Evolutionary conservation across 2,329 filamentous ascomycete genomes (phyloP), one percentile per base, ranked within the genome.

Genomic region (Alternaria incomplexa): DNA sequence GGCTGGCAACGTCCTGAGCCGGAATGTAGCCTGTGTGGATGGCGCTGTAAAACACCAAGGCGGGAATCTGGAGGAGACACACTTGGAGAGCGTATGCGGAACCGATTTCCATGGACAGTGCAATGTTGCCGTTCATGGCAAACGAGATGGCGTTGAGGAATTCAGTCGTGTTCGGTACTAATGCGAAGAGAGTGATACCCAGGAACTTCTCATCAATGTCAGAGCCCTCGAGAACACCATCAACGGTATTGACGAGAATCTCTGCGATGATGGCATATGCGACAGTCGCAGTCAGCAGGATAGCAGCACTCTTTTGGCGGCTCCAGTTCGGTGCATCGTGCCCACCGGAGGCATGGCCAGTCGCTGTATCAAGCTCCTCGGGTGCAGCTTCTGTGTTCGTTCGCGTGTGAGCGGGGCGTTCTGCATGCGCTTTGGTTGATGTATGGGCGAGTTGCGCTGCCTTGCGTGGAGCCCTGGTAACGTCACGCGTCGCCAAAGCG

Each of bases 311-410:
- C 86, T 98, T 98, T 56, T 87, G 88, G 64, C 93, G 90, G 73
- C 95, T 93, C 96, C 96, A 99, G 78, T 99, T 99, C 5, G 96
- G 96, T n/a, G 96, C 96, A 80, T 99, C 96, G 73, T 99, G 96
- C 1, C 95, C 94, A 56, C 82, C 82, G 44, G 77, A 75, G 56
- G 73, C 72, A 15, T 83, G 77, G 8, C 86, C 85, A 13, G 81
- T 77, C n/a, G 79, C 79, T n/a, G 77, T 81, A 11, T 74, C 70
- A 3, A 56, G 54, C 47, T 85, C 82, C 25, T 80, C 77, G 30
- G 86, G 85, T 40, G 88, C 87, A 43, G 88, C 87, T 45, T 81
- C 72, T 11, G 79, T 78, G 26, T 77, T 81, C 17, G 77, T 73
- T 56, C 74, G 77, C 28, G 81, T 79, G 22, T 77, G 75, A 57